phyloP scores from a whole-genome alignment of 2,329 filamentous ascomycete species.

The Exophiala phaeomuriformis region DNA sequence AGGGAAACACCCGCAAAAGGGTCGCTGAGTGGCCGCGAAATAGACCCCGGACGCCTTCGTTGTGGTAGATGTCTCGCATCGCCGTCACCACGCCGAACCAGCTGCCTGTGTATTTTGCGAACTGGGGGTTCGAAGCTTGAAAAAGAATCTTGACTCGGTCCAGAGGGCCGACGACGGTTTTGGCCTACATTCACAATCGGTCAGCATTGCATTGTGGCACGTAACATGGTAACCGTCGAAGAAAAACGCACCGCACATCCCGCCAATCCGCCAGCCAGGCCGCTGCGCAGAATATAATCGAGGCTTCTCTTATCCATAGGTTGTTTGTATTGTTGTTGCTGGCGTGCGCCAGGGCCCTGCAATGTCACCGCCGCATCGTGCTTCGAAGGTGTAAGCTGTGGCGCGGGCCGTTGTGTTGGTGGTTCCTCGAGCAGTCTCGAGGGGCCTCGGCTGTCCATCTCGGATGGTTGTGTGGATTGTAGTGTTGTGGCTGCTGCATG shows the following conservation, averaged over 20 bases:
- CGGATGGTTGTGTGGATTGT: conserved; percentile 34
- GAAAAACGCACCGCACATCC: conserved; percentile 69
- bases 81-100: conserved; percentile 79
- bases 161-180: conserved; percentile 89
- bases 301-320: conserved; percentile 63
- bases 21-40: conserved; percentile 95
- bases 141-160: conserved; percentile 99
- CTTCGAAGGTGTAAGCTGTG: conserved; percentile 43
- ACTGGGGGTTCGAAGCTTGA: conserved; percentile 88
- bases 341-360: conserved; percentile 28
- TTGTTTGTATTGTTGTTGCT: conserved; percentile 40
- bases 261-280: conserved; percentile 79
- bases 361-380: conserved; percentile 48
- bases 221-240: neutral
- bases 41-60: conserved; percentile 67
- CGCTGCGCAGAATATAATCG: conserved; percentile 77
- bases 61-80: conserved; percentile 71
- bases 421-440: conserved; percentile 30
- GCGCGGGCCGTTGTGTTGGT: conserved; percentile 2
- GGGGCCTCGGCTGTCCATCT: conserved; percentile 44
- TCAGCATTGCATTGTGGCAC: neutral
- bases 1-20: conserved; percentile 88
- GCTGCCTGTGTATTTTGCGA: conserved; percentile 82
- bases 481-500: conserved; percentile 44
- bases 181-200: conserved; percentile 54